phyloP scores from a whole-genome alignment of 169 alveolate genomes.

The Babesia bigemina region DNA sequence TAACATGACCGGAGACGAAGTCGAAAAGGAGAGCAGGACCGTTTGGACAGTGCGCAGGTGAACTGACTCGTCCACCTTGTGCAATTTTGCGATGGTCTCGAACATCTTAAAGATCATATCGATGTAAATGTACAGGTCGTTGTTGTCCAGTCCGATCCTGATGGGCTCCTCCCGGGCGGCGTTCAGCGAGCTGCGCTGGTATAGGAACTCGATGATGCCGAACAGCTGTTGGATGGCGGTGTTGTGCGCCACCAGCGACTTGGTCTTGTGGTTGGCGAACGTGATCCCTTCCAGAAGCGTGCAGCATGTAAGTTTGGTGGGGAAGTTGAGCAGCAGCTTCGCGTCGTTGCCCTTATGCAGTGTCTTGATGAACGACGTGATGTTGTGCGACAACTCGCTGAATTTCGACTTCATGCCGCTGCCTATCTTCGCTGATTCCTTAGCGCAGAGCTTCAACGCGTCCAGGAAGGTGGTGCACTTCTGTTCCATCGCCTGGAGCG shows the following conservation, averaged over 20 bases:
- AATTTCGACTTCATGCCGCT: slow-evolving; percentile 40
- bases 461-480: slow-evolving; percentile 33
- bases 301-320: slow-evolving; percentile 24
- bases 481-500: slow-evolving; percentile 24
- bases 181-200: slow-evolving; percentile 6
- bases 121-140: slow-evolving; percentile 26
- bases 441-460: slow-evolving; percentile 8
- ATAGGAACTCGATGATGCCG: slow-evolving; percentile 30
- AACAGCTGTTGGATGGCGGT: slow-evolving; percentile 35
- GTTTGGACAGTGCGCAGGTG: slow-evolving; percentile 42
- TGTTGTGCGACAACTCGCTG: slow-evolving; percentile 12
- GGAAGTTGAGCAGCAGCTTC: slow-evolving; percentile 27
- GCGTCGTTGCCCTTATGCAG: slow-evolving; percentile 20
- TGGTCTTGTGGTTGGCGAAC: slow-evolving; percentile 30
- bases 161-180: neutral
- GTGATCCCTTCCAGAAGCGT: slow-evolving; percentile 32
- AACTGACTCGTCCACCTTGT: slow-evolving; percentile 37
- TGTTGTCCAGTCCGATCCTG: slow-evolving; percentile 9
- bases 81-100: slow-evolving; percentile 19
- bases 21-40: slow-evolving; percentile 30
- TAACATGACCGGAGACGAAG: slow-evolving; percentile 10
- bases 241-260: slow-evolving; percentile 36
- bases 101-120: slow-evolving; percentile 37
- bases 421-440: slow-evolving; percentile 29
- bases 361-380: slow-evolving; percentile 5